phyloP scores from a whole-genome alignment of 2,329 filamentous ascomycete genomes.

The Colletotrichum sp. region DNA sequence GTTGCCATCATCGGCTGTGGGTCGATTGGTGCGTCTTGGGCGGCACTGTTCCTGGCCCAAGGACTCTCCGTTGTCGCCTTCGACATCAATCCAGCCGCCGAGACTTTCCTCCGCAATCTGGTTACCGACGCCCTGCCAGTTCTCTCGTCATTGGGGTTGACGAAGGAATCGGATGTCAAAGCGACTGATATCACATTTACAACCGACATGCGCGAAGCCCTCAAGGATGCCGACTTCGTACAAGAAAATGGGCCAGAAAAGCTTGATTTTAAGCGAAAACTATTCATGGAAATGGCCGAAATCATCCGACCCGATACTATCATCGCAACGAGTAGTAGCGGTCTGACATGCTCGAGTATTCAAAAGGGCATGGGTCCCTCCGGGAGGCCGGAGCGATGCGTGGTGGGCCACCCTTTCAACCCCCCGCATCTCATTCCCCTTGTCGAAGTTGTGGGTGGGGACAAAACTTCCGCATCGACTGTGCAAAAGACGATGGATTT shows the following conservation, averaged over 20 bases:
- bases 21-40: conserved; percentile 43
- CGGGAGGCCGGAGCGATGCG: conserved; percentile 34
- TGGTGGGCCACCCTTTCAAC: conserved; percentile 54
- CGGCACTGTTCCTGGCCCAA: conserved; percentile 36
- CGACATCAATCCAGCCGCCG: conserved; percentile 41
- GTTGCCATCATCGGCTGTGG: conserved; percentile 37
- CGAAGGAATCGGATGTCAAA: neutral
- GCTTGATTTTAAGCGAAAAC: conserved; percentile 40
- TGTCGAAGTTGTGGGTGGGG: conserved; percentile 48
- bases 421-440: conserved; percentile 53
- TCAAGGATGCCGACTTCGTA: conserved; percentile 34
- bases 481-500: conserved; percentile 37
- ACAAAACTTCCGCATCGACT: conserved; percentile 28
- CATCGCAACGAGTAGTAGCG: conserved; percentile 36
- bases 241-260: conserved; percentile 46
- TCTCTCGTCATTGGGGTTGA: neutral
- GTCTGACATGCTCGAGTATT: conserved; percentile 38
- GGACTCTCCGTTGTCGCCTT: conserved; percentile 40
- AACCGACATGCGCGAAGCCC: conserved; percentile 4
- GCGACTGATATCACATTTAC: neutral
- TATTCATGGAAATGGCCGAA: conserved; percentile 38
- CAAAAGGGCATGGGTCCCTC: conserved; percentile 10
- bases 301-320: conserved; percentile 34
- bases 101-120: conserved; percentile 29
- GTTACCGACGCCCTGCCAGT: conserved; percentile 10